Percentiles rank a stretch among this genome's conserved stretches.
phyloP scores from a whole-genome alignment of 2,329 filamentous ascomycete species.

The Botrytis pseudocinerea region DNA sequence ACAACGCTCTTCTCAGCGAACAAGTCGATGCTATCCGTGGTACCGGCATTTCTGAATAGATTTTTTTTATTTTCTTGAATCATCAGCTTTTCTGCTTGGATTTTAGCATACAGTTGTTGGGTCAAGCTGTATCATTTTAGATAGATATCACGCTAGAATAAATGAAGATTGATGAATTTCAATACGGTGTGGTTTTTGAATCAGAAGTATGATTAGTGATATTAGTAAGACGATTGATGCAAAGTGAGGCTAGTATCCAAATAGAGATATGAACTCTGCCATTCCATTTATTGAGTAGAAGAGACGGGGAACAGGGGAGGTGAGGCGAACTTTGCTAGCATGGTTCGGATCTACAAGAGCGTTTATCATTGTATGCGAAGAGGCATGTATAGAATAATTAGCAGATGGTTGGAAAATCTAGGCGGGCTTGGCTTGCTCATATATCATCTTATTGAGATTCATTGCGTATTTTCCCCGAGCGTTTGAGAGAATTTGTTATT shows the following conservation, averaged over 20 bases:
- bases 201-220: not conserved
- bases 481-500: no score
- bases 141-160: not conserved
- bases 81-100: not conserved
- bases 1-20: conserved; percentile 40
- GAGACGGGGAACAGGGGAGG: no score
- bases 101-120: not conserved
- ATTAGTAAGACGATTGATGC: not conserved
- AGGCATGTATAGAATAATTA: no score
- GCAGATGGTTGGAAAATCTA: no score
- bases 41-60: conserved; percentile 24
- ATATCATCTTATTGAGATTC: no score
- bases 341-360: no score
- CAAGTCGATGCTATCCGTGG: conserved; percentile 41
- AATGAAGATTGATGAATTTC: not conserved
- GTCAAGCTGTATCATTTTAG: not conserved
- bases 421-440: no score
- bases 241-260: not conserved
- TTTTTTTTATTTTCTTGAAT: not conserved
- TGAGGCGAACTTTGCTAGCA: no score
- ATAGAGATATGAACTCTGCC: not conserved
- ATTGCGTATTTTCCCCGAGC: no score
- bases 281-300: not conserved
- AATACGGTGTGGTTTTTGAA: not conserved
- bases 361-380: accelerated